phyloP scores from a whole-genome alignment of 805 yeast genomes.

The Candida montana region DNA sequence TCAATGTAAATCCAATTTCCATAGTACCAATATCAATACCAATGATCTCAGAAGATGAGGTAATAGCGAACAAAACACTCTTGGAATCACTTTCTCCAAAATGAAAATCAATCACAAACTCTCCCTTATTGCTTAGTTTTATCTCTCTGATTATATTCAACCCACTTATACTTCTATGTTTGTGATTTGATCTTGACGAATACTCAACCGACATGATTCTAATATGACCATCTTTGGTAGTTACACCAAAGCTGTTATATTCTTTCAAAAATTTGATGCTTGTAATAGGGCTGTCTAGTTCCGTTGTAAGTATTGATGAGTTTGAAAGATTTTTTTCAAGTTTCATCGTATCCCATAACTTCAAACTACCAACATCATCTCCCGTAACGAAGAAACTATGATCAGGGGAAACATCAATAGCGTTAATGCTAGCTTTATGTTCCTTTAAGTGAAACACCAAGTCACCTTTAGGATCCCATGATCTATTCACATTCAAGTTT shows the following conservation, averaged over 20 bases:
- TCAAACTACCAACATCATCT: conserved; percentile 66
- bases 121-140: conserved; percentile 29
- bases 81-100: conserved; percentile 38
- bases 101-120: conserved; percentile 40
- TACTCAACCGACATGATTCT: conserved; percentile 34
- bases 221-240: conserved; percentile 33
- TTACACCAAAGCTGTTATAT: conserved; percentile 54
- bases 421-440: conserved; percentile 52
- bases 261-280: conserved; percentile 46
- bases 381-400: conserved; percentile 69
- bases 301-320: conserved; percentile 40
- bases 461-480: conserved; percentile 41
- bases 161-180: conserved; percentile 11
- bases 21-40: conserved; percentile 56
- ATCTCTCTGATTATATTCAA: conserved; percentile 36
- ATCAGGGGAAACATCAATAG: conserved; percentile 55
- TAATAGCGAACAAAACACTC: conserved; percentile 39
- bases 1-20: conserved; percentile 36
- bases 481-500: conserved; percentile 10
- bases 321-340: conserved; percentile 58
- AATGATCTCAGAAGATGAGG: conserved; percentile 47
- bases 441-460: conserved; percentile 62
- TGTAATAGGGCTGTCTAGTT: conserved; percentile 45
- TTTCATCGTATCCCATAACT: conserved; percentile 71
- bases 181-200: conserved; percentile 13